A percentile compares a stretch with the other conserved stretches of the same genome.
These are phyloP conservation scores for Patellifolia procumbens DNA, from an alignment of 179 eudicot genomes.

Conservation along the genomic window DNA sequence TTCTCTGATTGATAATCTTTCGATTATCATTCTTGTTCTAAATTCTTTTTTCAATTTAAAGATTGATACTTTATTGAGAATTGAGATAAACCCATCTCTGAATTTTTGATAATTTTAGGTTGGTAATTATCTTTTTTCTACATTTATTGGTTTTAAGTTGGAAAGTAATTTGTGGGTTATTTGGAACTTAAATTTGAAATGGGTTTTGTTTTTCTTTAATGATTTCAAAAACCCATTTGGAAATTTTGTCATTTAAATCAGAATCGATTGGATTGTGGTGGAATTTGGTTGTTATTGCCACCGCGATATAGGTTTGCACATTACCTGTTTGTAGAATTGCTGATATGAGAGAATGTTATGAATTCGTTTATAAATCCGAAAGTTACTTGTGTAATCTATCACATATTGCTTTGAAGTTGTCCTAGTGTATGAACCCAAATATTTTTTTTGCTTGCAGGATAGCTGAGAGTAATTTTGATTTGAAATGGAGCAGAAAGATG, in stretches of 20 bases:
- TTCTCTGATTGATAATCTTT: neutral
- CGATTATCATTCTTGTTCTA: neutral
- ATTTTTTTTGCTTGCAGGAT: neutral
- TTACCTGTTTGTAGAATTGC: conserved; percentile 12
- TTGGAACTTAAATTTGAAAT: neutral
- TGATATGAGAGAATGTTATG: neutral
- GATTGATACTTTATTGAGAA: neutral
- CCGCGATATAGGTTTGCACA: neutral
- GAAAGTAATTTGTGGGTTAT: neutral
- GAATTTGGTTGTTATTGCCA: neutral
- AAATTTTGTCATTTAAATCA: no score
- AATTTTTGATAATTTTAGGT: conserved; percentile 6
- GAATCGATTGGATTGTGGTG: neutral
- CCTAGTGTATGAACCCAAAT: neutral
- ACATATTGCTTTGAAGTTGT: neutral
- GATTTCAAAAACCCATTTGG: neutral
- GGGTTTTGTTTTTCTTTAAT: conserved; percentile 18
- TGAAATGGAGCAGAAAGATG: conserved; percentile 35
- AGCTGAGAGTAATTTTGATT: neutral
- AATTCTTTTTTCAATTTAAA: neutral
- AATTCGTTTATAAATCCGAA: neutral
- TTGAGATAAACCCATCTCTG: conserved; percentile 5
- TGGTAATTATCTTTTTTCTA: conserved; percentile 3
- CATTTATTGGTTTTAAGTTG: neutral
- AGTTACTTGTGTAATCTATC: neutral